phyloP scores from a whole-genome alignment of 176 grass and related monocot species.

The Aegilops longissima region DNA sequence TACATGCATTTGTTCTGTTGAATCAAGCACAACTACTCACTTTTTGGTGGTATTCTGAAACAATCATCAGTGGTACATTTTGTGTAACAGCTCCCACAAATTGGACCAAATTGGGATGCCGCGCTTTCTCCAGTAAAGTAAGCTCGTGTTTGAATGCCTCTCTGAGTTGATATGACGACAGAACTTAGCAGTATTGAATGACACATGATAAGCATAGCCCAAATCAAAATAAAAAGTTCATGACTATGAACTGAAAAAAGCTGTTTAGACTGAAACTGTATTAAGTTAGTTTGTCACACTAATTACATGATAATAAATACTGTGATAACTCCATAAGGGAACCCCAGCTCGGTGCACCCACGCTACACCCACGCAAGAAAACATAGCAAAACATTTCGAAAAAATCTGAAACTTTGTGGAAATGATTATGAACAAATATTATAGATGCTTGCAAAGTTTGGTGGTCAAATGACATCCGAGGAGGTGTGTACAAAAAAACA shows the following conservation, averaged over 20 bases:
- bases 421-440: no score
- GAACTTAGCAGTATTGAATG: slow-evolving; percentile 11
- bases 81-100: slow-evolving; percentile 99
- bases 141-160: slow-evolving; percentile 88
- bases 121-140: slow-evolving; percentile 81
- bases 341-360: no score
- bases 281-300: background rate
- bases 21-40: slow-evolving; percentile 46
- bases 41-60: slow-evolving; percentile 86
- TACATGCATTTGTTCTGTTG: background rate
- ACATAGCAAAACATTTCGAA: no score
- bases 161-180: slow-evolving; percentile 45
- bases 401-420: no score
- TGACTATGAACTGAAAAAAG: background rate
- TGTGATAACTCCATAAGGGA: background rate
- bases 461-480: no score
- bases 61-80: slow-evolving; percentile 95
- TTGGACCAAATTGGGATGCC: slow-evolving; percentile 96
- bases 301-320: background rate
- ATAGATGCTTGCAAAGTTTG: no score
- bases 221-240: background rate
- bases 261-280: background rate
- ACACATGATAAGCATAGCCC: background rate
- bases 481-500: no score
- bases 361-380: no score